Conservation (phyloP, 2,329 filamentous ascomycete genomes). For the Ophiostoma fasciatum region DNA sequence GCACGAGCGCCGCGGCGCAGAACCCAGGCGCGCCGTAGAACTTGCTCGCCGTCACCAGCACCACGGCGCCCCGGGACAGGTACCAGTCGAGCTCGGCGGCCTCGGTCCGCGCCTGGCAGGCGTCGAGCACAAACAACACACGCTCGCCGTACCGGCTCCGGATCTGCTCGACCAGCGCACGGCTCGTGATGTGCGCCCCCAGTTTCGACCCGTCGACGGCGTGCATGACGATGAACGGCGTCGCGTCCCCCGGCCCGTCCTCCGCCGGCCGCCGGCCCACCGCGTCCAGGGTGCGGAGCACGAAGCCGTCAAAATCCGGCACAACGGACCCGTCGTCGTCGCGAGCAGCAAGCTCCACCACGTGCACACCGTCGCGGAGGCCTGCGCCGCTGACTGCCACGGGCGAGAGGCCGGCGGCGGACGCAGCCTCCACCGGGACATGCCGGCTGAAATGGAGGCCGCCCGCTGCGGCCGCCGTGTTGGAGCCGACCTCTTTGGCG, state of each 20-base stretch:
- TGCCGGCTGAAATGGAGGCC: slow-evolving; percentile 4
- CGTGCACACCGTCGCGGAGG: neutral
- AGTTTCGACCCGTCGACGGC: slow-evolving; percentile 7
- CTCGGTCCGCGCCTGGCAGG: slow-evolving; percentile 5
- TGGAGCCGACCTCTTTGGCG: slow-evolving; percentile 6
- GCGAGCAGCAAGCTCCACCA: slow-evolving; percentile 4
- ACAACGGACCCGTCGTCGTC: neutral
- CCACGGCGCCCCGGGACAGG: slow-evolving; percentile 3
- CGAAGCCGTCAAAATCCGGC: slow-evolving; percentile 1
- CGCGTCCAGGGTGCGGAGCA: slow-evolving; percentile 1
- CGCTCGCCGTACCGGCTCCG: neutral
- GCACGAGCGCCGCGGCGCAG: slow-evolving; percentile 5
- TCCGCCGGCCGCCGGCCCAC: no score
- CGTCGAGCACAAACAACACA: slow-evolving; percentile 5
- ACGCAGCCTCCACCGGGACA: neutral
- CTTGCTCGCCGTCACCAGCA: slow-evolving; percentile 5
- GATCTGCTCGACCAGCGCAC: slow-evolving; percentile 1
- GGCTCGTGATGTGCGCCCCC: slow-evolving; percentile 5
- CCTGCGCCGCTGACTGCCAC: neutral
- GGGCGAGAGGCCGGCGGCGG: no score
- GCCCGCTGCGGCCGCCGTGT: slow-evolving; percentile 4
- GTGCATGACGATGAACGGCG: slow-evolving; percentile 4
- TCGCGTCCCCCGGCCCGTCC: no score
- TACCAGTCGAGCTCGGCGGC: slow-evolving; percentile 5
- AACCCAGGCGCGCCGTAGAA: slow-evolving; percentile 7